Base-by-base conservation (phyloP, 805 yeast species). In the Spathaspora sp. region DNA sequence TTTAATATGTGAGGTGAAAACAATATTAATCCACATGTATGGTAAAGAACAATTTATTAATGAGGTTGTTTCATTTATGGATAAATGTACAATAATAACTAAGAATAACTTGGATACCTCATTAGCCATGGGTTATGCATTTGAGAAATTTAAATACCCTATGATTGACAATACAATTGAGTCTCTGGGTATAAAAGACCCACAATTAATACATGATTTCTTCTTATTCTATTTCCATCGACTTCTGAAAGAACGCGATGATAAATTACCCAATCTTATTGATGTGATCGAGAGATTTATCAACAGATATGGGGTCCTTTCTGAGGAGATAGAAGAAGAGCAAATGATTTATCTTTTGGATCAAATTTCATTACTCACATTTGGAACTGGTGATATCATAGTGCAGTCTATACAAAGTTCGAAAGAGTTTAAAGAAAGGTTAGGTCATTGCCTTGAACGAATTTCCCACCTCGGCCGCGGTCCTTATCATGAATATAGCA, bases 131-230 rank as follows among this genome's bases (percentile, higher is more conserved):
- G 39, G 28, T 8, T 29, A 17, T 29, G 39, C 47, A 16, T 45
- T 29, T 19, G 47, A 45, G 31, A 16, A 3, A 17, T 45, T 31
- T 19, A 45, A 45, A 20, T 45, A 45, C 19, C 47, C 47, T 10
- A 17, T 28, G 17, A 1, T 45, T 6, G 18, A 45, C 16, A 23
- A 12, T 20, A 23, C 10, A 23, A 20, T 42, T 20, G 3, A 20
- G 18, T 7, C 16, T 14, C 28, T 42, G 31, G 18, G 12, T 14
- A n/a, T 11, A 3, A 23, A 42, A 9, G 31, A 42, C 8, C n/a
- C 11, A 20, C 14, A 16, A 17, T 1, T n/a, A 29, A 4, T 45
- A 2, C 39, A 31, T 18, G 40, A 45, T 31, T 45, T 45, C 19
- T 8, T 29, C 6, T 45, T 45, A 23, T 29, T 28, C 16, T 45